A percentile compares a stretch with the other conserved stretches of the same genome.
phyloP scores from a whole-genome alignment of 805 yeast species.

The Yarrowia keelungensis region DNA sequence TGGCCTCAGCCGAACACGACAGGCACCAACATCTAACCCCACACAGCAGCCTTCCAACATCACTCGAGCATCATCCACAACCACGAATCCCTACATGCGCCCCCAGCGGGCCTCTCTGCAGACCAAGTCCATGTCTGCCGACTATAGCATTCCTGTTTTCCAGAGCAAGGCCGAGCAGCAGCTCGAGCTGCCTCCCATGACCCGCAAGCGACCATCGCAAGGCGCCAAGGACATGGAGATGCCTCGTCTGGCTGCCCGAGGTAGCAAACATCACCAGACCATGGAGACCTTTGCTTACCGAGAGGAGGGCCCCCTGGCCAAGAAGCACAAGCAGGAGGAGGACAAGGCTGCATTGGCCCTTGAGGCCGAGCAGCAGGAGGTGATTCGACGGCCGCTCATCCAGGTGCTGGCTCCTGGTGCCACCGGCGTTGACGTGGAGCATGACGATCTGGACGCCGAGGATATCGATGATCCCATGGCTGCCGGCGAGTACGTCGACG shows the following conservation, averaged over 20 bases:
- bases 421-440: conserved; percentile 40
- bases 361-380: conserved; percentile 35
- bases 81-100: conserved; percentile 34
- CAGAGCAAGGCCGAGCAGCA: conserved; percentile 30
- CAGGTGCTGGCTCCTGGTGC: conserved; percentile 29
- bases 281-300: conserved; percentile 36
- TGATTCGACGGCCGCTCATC: conserved; percentile 33
- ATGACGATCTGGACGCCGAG: conserved; percentile 50
- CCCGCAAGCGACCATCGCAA: conserved; percentile 31
- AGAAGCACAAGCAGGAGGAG: conserved; percentile 52
- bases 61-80: conserved; percentile 28
- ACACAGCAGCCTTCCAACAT: conserved; percentile 16
- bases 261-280: conserved; percentile 35
- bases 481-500: conserved; percentile 92
- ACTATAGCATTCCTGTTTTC: conserved; percentile 28
- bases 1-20: conserved; percentile 34
- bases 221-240: conserved; percentile 37
- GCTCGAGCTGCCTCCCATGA: conserved; percentile 14
- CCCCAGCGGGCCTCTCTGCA: conserved; percentile 35
- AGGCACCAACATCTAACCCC: not conserved
- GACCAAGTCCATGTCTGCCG: conserved; percentile 28
- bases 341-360: conserved; percentile 10
- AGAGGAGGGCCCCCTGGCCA: conserved; percentile 46
- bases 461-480: conserved; percentile 61
- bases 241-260: conserved; percentile 30